Base-by-base conservation (phyloP, 176 grass and related monocot species). In the Cenchrus americanus region DNA sequence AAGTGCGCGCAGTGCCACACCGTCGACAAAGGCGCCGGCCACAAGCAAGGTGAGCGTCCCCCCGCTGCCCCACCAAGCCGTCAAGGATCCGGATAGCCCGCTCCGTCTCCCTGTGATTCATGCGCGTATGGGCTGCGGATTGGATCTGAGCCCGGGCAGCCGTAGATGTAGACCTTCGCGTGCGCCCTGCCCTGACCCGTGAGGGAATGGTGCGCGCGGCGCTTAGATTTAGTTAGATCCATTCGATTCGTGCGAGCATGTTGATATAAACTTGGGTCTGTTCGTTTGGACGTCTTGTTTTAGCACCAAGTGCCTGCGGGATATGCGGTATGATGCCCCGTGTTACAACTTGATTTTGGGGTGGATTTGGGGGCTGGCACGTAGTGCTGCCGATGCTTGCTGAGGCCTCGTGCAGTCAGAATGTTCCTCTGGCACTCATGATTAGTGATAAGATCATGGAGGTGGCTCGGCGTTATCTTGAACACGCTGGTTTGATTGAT, bases 1-100 rank as follows among this genome's bases (percentile, higher is more conserved):
- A 97, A 94, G 89, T 97, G 94, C 79, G 94, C 91, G 30, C 94
- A 97, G 91, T 97, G 94, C 89, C 94, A 97, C 82, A 97, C 94
- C 85, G 94, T 97, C 74, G 91, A 94, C 0, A 86, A 89, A 30
- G 94, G 94, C 81, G 91, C 94, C 78, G 91, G 91, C 51, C 94
- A 94, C 89, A 94, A 97, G 74, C 91, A 97, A 97, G 94, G 94
- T 97, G 32, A 73, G 71, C 41, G 9, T 14, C 50, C 18, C 50
- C 18, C n/a, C 15, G 0, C 43, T 4, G 34, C n/a, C 15, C 2
- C 8, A 8, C 3, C 12, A 6, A 43, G 11, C 13, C 1, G 8
- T 0, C 37, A 51, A 19, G 6, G 62, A 84, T 83, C 70, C 68
- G 43, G 21, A 0, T 12, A 5, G 24, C 11, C n/a, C 22, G 21